Base-by-base conservation (phyloP, 225 moss, liverwort and hornwort genomes). In the Pseudisothecium myosuroides region DNA sequence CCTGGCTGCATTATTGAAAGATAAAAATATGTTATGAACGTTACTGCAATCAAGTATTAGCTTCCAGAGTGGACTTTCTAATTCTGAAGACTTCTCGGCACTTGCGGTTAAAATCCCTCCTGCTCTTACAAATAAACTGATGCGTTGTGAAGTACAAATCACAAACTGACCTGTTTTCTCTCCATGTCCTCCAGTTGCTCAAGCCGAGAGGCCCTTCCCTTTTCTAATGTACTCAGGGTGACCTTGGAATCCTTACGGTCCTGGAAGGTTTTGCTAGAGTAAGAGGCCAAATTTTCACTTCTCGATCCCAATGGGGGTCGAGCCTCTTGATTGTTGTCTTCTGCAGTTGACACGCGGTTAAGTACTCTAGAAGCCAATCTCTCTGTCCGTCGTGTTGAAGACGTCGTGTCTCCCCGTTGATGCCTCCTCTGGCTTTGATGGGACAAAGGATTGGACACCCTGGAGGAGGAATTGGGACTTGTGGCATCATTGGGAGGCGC, bases 231-330 rank as follows among this genome's bases (percentile, higher is more conserved):
- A 34, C 81, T 91, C 80, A 7, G 37, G 41, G 64, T 11, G 75
- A 65, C 65, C 29, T 81, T 87, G 16, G 86, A 66, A 41, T 84
- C 86, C 63, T 81, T 66, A 68, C 39, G 65, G 47, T 58, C 85
- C 79, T 66, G 79, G 15, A 47, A 64, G 82, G 66, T 82, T 78
- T 82, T 71, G 59, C 89, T 81, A 3, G 83, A 80, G 74, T 86
- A 90, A 12, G 89, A 85, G 71, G 87, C n/a, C 82, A 89, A n/a
- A 78, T 92, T 90, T 82, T 90, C 90, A 60, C 92, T 93, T 89
- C 85, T 85, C 34, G 87, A 89, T 75, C 93, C 90, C 81, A 93
- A 76, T 16, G 91, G 91, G 73, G 78, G 83, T 62, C 91, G 89
- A 66, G 7, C 27, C n/a, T 91, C 85, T 58, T 45, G 88, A 20